Evolutionary conservation across 805 yeast genomes (phyloP), one percentile per base, ranked within the genome.

Genomic region (Kurtzmaniella fragi): DNA sequence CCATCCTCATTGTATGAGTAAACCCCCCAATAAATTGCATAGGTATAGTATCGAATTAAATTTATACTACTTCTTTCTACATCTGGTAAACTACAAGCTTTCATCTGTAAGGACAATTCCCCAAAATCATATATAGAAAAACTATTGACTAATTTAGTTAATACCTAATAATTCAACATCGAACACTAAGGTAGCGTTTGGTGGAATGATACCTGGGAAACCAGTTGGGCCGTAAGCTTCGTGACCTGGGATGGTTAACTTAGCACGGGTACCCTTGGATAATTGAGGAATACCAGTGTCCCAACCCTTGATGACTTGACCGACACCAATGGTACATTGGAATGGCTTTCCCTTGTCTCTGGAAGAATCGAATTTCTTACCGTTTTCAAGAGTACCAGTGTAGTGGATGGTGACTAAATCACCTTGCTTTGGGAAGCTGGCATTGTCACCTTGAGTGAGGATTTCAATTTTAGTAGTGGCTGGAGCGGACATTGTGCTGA

Each of bases 271-370:
- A 56, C 98, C 98, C 37, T 89, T 77, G 39, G 95, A 84, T 61
- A 91, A 75, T 67, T 89, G 80, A 40, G 97, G 96, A 61, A 89
- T 87, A 46, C 90, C 95, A 57, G 80, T 85, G 59, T 90, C 97
- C 97, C 97, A 91, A 50, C 97, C 98, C 60, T 80, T 80, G 70
- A 91, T 91, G 51, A 91, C 97, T 70, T 84, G 95, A 49, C 97
- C 96, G 50, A 86, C 95, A 64, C 98, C 97, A 60, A 91, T 87
- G 67, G 73, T 70, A 64, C 95, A 84, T 65, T 87, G 91, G 82
- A 91, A 91, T 50, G 98, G 96, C 65, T 84, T 80, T 59, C 93
- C 93, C 71, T 97, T 83, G 75, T 88, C 95, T 54, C 89, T 77
- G 41, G 97, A 89, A 39, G 96, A 87, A 67, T 91, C 98, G 61